These are phyloP conservation scores for Penicillium salamii DNA, from an alignment of 495 filamentous ascomycete species.

Conservation along the genomic window DNA sequence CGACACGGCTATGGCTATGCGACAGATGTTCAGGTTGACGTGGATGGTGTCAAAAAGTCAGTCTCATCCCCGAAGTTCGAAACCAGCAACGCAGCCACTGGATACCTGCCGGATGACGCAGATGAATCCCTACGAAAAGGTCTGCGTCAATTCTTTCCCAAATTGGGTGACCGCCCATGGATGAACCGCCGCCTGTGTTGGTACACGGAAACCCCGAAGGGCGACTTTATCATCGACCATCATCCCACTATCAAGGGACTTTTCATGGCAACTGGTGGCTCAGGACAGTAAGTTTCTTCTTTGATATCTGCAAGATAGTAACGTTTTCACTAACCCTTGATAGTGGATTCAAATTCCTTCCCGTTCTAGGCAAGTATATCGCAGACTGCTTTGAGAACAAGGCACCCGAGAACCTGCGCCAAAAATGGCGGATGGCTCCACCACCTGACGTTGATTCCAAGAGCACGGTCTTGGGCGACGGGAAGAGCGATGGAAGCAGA, in stretches of 20 bases:
- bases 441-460: slow-evolving; percentile 7
- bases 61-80: slow-evolving; percentile 31
- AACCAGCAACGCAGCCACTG: slow-evolving; percentile 26
- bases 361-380: slow-evolving; percentile 69
- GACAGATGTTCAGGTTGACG: slow-evolving; percentile 31
- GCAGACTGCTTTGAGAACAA: slow-evolving; percentile 56
- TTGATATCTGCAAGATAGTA: slow-evolving; percentile 20
- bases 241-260: slow-evolving; percentile 60
- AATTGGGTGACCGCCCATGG: slow-evolving; percentile 55
- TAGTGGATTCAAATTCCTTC: slow-evolving; percentile 75
- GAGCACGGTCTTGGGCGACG: slow-evolving; percentile 27
- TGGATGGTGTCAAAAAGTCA: slow-evolving; percentile 9
- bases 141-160: slow-evolving; percentile 57
- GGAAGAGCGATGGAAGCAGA: slow-evolving; percentile 35
- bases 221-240: slow-evolving; percentile 71
- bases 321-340: background rate
- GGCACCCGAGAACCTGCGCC: slow-evolving; percentile 45
- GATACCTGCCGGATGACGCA: slow-evolving; percentile 53
- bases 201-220: slow-evolving; percentile 63
- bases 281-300: slow-evolving; percentile 54
- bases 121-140: slow-evolving; percentile 54
- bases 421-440: slow-evolving; percentile 56
- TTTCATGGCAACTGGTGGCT: slow-evolving; percentile 74
- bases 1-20: slow-evolving; percentile 72
- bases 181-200: slow-evolving; percentile 41